Percentiles rank a stretch among this genome's conserved stretches.
Conservation (phyloP, 108 stramenopile species). For the Cyclotella baltica region DNA sequence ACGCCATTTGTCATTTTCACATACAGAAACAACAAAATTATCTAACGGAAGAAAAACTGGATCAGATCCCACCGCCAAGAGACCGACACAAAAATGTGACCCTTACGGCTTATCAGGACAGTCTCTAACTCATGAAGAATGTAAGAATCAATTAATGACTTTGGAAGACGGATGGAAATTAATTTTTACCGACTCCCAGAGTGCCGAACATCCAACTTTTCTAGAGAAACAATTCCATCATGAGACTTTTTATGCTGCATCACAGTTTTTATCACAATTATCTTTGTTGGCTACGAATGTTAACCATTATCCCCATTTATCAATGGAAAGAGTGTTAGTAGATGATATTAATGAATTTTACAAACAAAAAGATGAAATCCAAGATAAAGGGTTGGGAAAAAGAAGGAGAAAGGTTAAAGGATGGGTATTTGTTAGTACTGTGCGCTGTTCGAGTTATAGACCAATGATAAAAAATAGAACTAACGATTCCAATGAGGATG, state of each 20-base stretch:
- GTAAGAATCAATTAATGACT: slow-evolving; percentile 31
- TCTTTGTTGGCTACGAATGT: slow-evolving; percentile 37
- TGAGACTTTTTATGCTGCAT: slow-evolving; percentile 39
- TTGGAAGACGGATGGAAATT: slow-evolving; percentile 47
- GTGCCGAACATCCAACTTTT: slow-evolving; percentile 24
- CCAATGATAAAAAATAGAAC: slow-evolving; percentile 15
- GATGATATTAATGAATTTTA: slow-evolving; percentile 36
- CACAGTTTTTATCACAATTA: slow-evolving; percentile 35
- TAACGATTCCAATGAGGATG: not conserved
- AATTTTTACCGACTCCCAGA: no score
- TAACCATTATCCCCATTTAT: slow-evolving; percentile 49
- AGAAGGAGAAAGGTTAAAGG: slow-evolving; percentile 35
- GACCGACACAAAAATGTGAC: slow-evolving; percentile 51
- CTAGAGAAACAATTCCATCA: slow-evolving; percentile 45
- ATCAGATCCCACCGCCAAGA: slow-evolving; percentile 47
- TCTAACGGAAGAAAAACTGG: no score
- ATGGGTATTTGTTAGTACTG: slow-evolving; percentile 50
- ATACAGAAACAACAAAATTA: no score
- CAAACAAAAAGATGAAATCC: not conserved
- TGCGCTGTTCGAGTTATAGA: slow-evolving; percentile 46
- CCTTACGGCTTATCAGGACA: slow-evolving; percentile 47
- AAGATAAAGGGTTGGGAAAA: not conserved
- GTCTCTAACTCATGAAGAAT: slow-evolving; percentile 38
- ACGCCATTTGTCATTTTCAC: no score
- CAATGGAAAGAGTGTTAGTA: slow-evolving; percentile 48